Evolutionary conservation across 2,329 filamentous ascomycete genomes (phyloP).

Genomic region (Xylaria sp.): DNA sequence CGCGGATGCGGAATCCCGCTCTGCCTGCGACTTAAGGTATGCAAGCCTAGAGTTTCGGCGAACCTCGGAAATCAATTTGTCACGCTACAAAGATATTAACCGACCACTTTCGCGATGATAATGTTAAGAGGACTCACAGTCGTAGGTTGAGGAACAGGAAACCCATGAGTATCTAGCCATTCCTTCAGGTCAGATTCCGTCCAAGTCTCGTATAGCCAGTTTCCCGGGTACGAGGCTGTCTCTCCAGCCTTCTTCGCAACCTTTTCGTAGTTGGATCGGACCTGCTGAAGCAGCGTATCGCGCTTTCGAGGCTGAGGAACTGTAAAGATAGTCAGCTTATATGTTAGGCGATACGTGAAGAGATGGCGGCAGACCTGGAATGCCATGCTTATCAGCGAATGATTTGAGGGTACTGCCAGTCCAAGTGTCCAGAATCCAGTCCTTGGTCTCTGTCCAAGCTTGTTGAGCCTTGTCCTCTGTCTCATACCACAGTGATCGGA

Average conservation of each 20-base stretch:
- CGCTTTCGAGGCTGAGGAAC: slow-evolving; percentile 88
- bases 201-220: slow-evolving; percentile 95
- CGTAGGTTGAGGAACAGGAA: slow-evolving; percentile 85
- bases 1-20: slow-evolving; percentile 69
- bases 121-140: slow-evolving; percentile 54
- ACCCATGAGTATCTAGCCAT: slow-evolving; percentile 90
- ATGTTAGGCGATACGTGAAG: background rate
- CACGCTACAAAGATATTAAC: slow-evolving; percentile 63
- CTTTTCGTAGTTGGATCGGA: slow-evolving; percentile 83
- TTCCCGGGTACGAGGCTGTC: slow-evolving; percentile 85
- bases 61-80: slow-evolving; percentile 87
- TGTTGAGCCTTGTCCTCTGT: slow-evolving; percentile 80
- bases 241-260: slow-evolving; percentile 80
- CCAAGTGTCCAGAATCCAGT: slow-evolving; percentile 97
- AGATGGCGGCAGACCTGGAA: slow-evolving; percentile 68
- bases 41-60: slow-evolving; percentile 90
- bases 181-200: slow-evolving; percentile 92
- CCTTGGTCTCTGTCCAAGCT: slow-evolving; percentile 77
- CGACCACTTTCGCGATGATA: background rate
- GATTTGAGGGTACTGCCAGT: slow-evolving; percentile 92
- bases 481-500: slow-evolving; percentile 81
- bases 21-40: slow-evolving; percentile 73
- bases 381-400: slow-evolving; percentile 88
- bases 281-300: slow-evolving; percentile 81
- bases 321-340: slow-evolving; percentile 39